A percentile compares a stretch with the other conserved stretches of the same genome.
Conservation (phyloP, 2,329 filamentous ascomycete species). For the Verticillium isaacii region DNA sequence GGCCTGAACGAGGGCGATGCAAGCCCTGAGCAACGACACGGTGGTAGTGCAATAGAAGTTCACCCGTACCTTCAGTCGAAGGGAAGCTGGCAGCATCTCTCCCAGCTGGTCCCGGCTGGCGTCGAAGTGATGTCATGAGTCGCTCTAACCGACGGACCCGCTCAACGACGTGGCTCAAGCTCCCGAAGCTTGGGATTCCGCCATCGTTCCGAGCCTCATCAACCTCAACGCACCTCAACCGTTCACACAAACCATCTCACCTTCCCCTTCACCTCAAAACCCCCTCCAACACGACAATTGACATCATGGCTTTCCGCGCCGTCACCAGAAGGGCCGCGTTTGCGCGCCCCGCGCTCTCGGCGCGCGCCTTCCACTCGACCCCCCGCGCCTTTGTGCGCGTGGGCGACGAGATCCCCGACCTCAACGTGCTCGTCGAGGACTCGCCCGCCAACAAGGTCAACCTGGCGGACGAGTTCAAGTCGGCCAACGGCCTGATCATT, state of each 20-base stretch:
- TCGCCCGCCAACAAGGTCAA: slow-evolving; percentile 92
- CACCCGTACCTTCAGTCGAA: too few species aligned
- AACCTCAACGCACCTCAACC: not conserved
- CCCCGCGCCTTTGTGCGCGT: slow-evolving; percentile 62
- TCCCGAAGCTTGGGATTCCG: not conserved
- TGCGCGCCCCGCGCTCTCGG: slow-evolving; percentile 20
- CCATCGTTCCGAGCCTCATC: not conserved
- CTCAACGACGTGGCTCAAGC: not conserved
- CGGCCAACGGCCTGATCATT: slow-evolving; percentile 73
- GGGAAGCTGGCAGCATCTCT: too few species aligned
- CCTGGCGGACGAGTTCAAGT: slow-evolving; percentile 69
- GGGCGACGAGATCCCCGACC: slow-evolving; percentile 73
- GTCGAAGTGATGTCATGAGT: not conserved
- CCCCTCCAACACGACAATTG: not conserved
- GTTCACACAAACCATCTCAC: not conserved
- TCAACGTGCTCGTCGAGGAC: slow-evolving; percentile 74
- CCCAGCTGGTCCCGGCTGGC: not conserved
- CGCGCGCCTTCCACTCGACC: slow-evolving; percentile 60
- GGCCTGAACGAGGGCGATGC: too few species aligned
- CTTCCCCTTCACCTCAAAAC: not conserved
- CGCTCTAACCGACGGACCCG: not conserved
- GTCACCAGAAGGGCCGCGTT: slow-evolving; percentile 26
- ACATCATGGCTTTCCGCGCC: slow-evolving; percentile 30
- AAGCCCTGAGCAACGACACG: too few species aligned
- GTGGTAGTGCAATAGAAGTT: too few species aligned